Conservation (phyloP, 164 flowering plant genomes). For the Houttuynia cordata region DNA sequence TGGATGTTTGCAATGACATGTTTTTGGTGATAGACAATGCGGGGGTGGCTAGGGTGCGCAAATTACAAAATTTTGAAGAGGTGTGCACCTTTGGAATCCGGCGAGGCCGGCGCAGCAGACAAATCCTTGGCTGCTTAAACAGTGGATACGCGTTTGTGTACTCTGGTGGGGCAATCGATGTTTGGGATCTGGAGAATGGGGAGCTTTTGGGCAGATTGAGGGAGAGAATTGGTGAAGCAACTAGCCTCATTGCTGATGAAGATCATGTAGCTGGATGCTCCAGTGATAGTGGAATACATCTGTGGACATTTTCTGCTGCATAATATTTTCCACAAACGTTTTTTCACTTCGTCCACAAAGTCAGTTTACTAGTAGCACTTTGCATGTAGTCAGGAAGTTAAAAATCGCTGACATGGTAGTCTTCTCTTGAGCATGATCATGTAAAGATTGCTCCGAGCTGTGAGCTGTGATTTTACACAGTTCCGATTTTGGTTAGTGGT, state of each 20-base stretch:
- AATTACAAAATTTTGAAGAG: conserved; percentile 31
- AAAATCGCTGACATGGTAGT: too few species aligned
- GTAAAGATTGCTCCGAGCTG: too few species aligned
- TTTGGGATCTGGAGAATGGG: conserved; percentile 46
- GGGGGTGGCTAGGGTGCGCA: conserved; percentile 45
- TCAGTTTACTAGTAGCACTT: too few species aligned
- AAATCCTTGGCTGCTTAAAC: conserved; percentile 55
- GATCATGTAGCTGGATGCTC: conserved; percentile 47
- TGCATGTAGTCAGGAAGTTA: too few species aligned
- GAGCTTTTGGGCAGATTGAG: conserved; percentile 21
- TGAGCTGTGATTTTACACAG: too few species aligned
- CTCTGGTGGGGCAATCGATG: conserved; percentile 37
- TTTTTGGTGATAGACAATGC: conserved; percentile 30
- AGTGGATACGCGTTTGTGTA: conserved; percentile 43
- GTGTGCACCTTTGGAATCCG: conserved; percentile 38
- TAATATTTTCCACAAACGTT: neutral
- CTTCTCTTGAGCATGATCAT: too few species aligned
- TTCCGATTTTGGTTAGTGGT: too few species aligned
- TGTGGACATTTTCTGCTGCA: conserved; percentile 34
- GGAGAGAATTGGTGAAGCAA: conserved; percentile 39
- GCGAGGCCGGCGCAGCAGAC: conserved; percentile 11
- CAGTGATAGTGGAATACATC: conserved; percentile 32
- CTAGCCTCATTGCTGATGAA: conserved; percentile 40
- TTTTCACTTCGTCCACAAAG: neutral
- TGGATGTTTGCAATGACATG: conserved; percentile 33